Conservation (phyloP, 768 basidiomycete genomes). For the Saitozyma podzolica region DNA sequence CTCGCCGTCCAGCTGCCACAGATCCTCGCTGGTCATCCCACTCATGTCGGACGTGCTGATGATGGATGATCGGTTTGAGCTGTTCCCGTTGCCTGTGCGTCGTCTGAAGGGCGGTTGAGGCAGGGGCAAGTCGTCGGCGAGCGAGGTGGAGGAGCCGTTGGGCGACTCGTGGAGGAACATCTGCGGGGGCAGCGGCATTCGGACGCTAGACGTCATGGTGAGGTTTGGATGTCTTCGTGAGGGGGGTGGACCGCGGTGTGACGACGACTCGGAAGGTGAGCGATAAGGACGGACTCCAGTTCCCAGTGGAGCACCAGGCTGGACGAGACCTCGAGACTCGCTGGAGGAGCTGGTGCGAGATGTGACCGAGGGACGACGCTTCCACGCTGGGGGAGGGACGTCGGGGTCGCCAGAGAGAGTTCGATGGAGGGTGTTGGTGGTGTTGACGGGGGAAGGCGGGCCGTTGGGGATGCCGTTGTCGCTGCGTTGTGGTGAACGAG, state of each 20-base stretch:
- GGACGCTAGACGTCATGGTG: constrained; percentile 15
- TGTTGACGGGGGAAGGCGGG: constrained; percentile 8
- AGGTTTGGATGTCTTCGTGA: constrained; percentile 16
- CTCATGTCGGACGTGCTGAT: constrained; percentile 25
- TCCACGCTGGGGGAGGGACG: constrained; percentile 45
- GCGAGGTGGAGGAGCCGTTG: constrained; percentile 22
- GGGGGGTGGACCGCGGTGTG: not conserved
- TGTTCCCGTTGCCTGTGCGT: constrained; percentile 15
- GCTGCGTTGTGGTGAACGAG: constrained; percentile 5
- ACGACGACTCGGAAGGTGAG: too few species aligned
- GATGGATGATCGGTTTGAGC: constrained; percentile 34
- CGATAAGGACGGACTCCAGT: too few species aligned
- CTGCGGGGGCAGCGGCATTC: constrained; percentile 13
- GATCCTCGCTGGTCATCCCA: constrained; percentile 36
- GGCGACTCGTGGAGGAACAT: constrained; percentile 40
- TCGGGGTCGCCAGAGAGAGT: constrained; percentile 40
- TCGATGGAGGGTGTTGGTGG: constrained; percentile 32
- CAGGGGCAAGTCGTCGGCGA: constrained; percentile 28
- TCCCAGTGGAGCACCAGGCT: too few species aligned
- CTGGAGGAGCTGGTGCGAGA: constrained; percentile 2
- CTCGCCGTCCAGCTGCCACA: constrained; percentile 34
- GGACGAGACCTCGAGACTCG: not conserved
- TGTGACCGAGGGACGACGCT: constrained; percentile 34
- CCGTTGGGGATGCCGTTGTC: not conserved
- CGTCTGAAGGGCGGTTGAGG: constrained; percentile 42